phyloP scores from a whole-genome alignment of 2,329 filamentous ascomycete genomes.

The Verticillium nubilum region DNA sequence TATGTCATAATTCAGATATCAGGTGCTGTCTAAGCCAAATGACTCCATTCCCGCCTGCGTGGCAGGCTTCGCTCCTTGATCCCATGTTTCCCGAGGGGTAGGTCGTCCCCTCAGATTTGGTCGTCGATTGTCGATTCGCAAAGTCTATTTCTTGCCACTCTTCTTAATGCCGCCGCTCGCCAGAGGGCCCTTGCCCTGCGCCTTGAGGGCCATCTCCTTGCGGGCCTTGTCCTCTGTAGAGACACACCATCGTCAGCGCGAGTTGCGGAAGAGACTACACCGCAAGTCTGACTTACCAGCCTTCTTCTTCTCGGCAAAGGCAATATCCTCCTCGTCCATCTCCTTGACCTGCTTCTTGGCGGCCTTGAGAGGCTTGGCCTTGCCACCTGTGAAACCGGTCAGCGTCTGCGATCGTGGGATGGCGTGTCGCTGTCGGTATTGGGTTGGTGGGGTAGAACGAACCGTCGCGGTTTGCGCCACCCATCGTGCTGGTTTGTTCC shows the following conservation, averaged over 20 bases:
- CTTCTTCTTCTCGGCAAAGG: conserved; percentile 76
- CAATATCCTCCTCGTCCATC: conserved; percentile 80
- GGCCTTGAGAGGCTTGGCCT: conserved; percentile 80
- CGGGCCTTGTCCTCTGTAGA: conserved; percentile 72
- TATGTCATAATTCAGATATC: not conserved
- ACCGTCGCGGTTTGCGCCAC: conserved; percentile 31
- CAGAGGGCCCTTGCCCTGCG: conserved; percentile 82
- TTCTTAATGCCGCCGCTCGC: conserved; percentile 95
- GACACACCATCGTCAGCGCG: not conserved
- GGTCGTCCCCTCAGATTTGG: not conserved
- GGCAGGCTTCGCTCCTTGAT: not conserved
- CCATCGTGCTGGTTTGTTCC: conserved; percentile 22
- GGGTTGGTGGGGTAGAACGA: not conserved
- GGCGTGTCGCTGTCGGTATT: not conserved
- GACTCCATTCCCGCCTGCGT: not conserved
- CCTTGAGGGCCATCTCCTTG: conserved; percentile 78
- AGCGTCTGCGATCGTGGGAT: not conserved
- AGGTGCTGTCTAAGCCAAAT: not conserved
- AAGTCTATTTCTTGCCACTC: conserved; percentile 84
- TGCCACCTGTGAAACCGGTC: conserved; percentile 55
- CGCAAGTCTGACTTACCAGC: conserved; percentile 55
- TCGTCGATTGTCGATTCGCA: not conserved
- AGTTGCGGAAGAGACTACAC: not conserved
- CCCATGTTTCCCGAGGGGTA: not conserved
- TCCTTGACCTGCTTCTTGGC: conserved; percentile 82